Percentiles rank a stretch among this genome's conserved stretches.
Evolutionary conservation across 2,329 filamentous ascomycete species (phyloP).

Genomic region (Tothia fuscella): DNA sequence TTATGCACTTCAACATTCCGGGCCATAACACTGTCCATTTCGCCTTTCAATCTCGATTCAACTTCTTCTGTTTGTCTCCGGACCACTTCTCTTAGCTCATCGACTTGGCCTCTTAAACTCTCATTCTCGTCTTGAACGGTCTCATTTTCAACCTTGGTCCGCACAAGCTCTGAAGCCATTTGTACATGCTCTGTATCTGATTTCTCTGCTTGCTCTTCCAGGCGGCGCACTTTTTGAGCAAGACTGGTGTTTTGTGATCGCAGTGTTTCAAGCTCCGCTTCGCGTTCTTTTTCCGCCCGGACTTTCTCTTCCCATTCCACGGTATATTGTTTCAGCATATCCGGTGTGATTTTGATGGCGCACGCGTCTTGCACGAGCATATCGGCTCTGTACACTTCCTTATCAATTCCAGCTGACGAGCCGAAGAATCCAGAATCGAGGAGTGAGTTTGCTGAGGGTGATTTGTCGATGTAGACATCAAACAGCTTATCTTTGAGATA

Average conservation of each 20-base stretch:
- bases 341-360: slow-evolving; percentile 70
- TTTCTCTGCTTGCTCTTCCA: slow-evolving; percentile 80
- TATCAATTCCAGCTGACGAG: slow-evolving; percentile 68
- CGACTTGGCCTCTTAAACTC: slow-evolving; percentile 70
- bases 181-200: slow-evolving; percentile 84
- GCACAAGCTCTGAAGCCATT: slow-evolving; percentile 81
- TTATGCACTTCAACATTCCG: slow-evolving; percentile 89
- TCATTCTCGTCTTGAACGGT: slow-evolving; percentile 84
- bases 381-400: slow-evolving; percentile 91
- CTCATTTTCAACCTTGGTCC: slow-evolving; percentile 87
- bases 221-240: slow-evolving; percentile 62
- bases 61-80: slow-evolving; percentile 83
- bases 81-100: slow-evolving; percentile 73
- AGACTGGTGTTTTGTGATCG: slow-evolving; percentile 55
- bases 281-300: slow-evolving; percentile 67
- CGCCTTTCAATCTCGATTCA: slow-evolving; percentile 65
- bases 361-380: slow-evolving; percentile 88
- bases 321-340: slow-evolving; percentile 69
- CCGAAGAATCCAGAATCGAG: slow-evolving; percentile 97
- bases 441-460: slow-evolving; percentile 83
- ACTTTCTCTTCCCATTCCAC: slow-evolving; percentile 88
- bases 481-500: slow-evolving; percentile 93
- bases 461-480: slow-evolving; percentile 91
- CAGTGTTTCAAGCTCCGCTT: slow-evolving; percentile 67
- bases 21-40: slow-evolving; percentile 87